Percentiles rank a stretch among this genome's conserved stretches.
Evolutionary conservation across 805 yeast genomes (phyloP).

Genomic region (Tetrapisispora arboricola): DNA sequence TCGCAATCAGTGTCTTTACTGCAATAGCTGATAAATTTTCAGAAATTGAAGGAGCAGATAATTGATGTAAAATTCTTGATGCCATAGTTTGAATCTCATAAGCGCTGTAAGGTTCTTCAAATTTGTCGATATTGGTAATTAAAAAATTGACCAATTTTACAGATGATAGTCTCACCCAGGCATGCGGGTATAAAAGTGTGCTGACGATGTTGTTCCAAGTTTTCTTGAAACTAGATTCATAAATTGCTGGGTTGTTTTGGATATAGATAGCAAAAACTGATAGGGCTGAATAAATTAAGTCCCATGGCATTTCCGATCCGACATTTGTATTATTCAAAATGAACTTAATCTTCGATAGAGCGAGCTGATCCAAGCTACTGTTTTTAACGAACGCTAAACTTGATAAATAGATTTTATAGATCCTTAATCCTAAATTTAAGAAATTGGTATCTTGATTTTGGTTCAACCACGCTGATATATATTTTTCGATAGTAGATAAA

Average conservation of each 20-base stretch:
- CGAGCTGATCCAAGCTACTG: slow-evolving; percentile 33
- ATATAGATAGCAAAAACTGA: slow-evolving; percentile 38
- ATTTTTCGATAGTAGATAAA: slow-evolving; percentile 28
- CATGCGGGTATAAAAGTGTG: slow-evolving; percentile 70
- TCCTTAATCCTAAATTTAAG: slow-evolving; percentile 62
- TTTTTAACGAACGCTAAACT: slow-evolving; percentile 37
- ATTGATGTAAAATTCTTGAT: slow-evolving; percentile 59
- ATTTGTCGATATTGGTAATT: slow-evolving; percentile 32
- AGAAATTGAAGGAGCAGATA: slow-evolving; percentile 67
- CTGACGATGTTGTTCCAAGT: slow-evolving; percentile 46
- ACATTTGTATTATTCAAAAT: slow-evolving; percentile 29
- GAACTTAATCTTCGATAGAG: slow-evolving; percentile 28
- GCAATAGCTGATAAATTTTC: slow-evolving; percentile 53
- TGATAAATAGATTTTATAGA: slow-evolving; percentile 51
- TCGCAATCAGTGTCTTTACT: slow-evolving; percentile 53
- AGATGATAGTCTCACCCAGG: slow-evolving; percentile 76
- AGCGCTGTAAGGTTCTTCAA: slow-evolving; percentile 29
- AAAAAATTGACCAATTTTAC: slow-evolving; percentile 48
- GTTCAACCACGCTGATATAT: slow-evolving; percentile 50
- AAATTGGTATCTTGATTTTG: slow-evolving; percentile 43
- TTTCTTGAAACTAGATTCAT: slow-evolving; percentile 23
- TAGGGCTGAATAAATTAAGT: slow-evolving; percentile 58
- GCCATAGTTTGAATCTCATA: slow-evolving; percentile 58
- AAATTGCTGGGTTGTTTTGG: slow-evolving; percentile 29
- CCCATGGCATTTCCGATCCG: slow-evolving; percentile 57